These are phyloP conservation scores for Penicillium longicatenatum DNA, from an alignment of 495 filamentous ascomycete species.

Conservation along the genomic window DNA sequence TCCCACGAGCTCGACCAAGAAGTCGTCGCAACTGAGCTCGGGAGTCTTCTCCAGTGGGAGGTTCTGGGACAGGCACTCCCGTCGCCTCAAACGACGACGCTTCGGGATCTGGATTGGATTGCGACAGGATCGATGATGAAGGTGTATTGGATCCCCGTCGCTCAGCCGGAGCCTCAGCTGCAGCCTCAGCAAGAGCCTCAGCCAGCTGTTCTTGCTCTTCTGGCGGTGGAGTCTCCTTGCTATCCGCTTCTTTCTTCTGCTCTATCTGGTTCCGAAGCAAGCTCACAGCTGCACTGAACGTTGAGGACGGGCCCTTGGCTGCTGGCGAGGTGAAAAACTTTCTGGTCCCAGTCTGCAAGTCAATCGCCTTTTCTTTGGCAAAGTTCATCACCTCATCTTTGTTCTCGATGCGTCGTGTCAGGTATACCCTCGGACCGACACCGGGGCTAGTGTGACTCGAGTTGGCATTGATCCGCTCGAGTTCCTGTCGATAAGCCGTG, in stretches of 20 bases:
- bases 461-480: slow-evolving; percentile 64
- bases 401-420: slow-evolving; percentile 62
- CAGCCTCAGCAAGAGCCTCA: slow-evolving; percentile 4
- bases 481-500: slow-evolving; percentile 78
- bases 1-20: slow-evolving; percentile 25
- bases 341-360: slow-evolving; percentile 25
- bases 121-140: slow-evolving; percentile 18
- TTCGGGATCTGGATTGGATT: slow-evolving; percentile 22
- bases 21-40: slow-evolving; percentile 25
- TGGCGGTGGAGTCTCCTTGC: neutral
- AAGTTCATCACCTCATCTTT: slow-evolving; percentile 47
- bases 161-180: slow-evolving; percentile 5
- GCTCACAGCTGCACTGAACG: slow-evolving; percentile 24
- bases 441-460: slow-evolving; percentile 9
- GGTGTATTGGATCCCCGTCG: slow-evolving; percentile 17
- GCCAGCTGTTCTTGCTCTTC: slow-evolving; percentile 4
- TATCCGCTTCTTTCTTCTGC: slow-evolving; percentile 16
- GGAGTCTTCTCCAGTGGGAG: slow-evolving; percentile 16
- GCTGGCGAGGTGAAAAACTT: slow-evolving; percentile 3
- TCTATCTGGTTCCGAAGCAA: slow-evolving; percentile 25
- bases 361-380: slow-evolving; percentile 32
- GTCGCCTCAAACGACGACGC: slow-evolving; percentile 27
- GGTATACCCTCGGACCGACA: slow-evolving; percentile 51
- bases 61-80: slow-evolving; percentile 19
- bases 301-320: slow-evolving; percentile 10